Evolutionary conservation across 192 early-diverging fungal species (phyloP), one percentile per base, ranked within the genome.

Genomic region (Coemansia sp.): DNA sequence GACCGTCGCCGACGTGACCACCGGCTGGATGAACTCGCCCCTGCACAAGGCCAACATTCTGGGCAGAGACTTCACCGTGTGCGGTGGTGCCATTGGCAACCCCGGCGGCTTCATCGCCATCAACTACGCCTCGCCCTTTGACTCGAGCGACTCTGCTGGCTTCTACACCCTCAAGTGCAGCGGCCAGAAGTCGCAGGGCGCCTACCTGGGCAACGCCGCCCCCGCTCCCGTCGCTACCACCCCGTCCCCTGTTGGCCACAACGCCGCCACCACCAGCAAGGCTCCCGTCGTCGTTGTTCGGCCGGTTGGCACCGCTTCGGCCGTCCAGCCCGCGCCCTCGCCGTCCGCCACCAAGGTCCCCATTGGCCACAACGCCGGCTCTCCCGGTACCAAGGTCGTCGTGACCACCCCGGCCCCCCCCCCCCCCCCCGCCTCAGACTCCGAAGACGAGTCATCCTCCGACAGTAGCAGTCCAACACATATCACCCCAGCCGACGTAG

Each of bases 31-130:
- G 72, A 46, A 62, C 36, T 79, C 77, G 17, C 15, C 19, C 1
- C 68, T 58, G 15, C 80, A 81, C 58, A 15, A 48, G 4, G 73
- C 45, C 34, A 81, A 81, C 75, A 79, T 81, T 35, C 10, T 81
- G 35, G 32, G 50, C 32, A 3, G n/a, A 1, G 45, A 23, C 23
- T 72, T 50, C 52, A 79, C 67, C 24, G 65, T 77, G 22, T 79
- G 75, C 55, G 80, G 80, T 17, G 68, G 66, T 17, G 77, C 53
- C n/a, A 42, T 50, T 32, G 34, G 56, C 34, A 41, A 48, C 50
- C 33, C 61, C 25, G 58, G 67, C 1, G 28, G 35, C 38, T 77
- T 19, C 47, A 55, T 43, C 50, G 70, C 73, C 10, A 41, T 61
- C 9, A 43, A 77, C 62, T 70, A 60, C 47, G 62, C 73, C 2